Base-by-base conservation (phyloP, 495 filamentous ascomycete species). In the Talaromyces nanjingensis region DNA sequence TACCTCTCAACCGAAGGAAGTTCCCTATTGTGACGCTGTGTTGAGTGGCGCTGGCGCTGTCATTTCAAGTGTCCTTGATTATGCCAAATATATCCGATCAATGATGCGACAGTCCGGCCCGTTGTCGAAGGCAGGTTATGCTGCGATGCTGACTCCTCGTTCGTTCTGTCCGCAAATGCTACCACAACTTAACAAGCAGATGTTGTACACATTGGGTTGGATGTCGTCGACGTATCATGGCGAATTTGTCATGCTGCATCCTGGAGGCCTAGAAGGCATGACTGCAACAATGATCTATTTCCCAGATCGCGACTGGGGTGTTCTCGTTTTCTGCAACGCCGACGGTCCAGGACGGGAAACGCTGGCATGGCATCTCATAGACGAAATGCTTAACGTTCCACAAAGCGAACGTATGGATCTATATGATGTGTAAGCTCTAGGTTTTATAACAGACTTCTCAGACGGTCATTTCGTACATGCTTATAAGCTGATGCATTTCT, bases 231-330 rank as follows among this genome's bases (percentile, higher is more conserved):
- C 25, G 12, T 69, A 69, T 33, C 68, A 37, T 52, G 68, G 64
- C 11, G 61, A 67, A 59, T 59, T 59, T 37, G 16, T 59, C 29
- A 59, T 59, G 57, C 22, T 59, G 4, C 57, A 59, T 39, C 57
- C 57, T 72, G 94, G 94, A 42, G 94, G 94, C 25, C 67, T 91
- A 39, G 89, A 90, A 45, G 94, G 94, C 59, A 98, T 98, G 94
- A 88, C 89, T 14, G 94, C 94, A 57, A 98, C 94, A 1, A 87
- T 84, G 57, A 39, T 59, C 20, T 34, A 33, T 4, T 59, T 59
- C 20, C 57, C 57, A 37, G 57, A 59, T 8, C 57, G 57, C 12
- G 57, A 59, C 14, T 59, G 57, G 57, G 57, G 57, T 59, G 57
- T 39, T 11, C 57, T 59, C 16, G 57, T 59, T 4, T 59, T 59